A percentile compares a stretch with the other conserved stretches of the same genome.
These are phyloP conservation scores for Paraconiothyrium sp. DNA, from an alignment of 2,329 filamentous ascomycete genomes.

Conservation along the genomic window DNA sequence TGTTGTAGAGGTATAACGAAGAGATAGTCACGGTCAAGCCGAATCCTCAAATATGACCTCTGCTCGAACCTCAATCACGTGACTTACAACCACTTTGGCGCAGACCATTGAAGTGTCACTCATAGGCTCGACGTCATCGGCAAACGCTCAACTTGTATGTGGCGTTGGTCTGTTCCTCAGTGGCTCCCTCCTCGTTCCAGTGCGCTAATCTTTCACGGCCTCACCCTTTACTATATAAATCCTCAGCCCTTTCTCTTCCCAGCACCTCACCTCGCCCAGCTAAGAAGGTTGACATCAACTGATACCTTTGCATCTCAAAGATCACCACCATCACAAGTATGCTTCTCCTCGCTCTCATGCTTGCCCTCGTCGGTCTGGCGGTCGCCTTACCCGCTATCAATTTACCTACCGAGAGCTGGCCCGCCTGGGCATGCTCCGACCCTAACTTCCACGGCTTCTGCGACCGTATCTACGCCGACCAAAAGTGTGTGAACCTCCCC, in stretches of 20 bases:
- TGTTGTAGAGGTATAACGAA: constrained; percentile 7
- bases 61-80: no score
- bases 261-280: neutral
- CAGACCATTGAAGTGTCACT: neutral
- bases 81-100: no score
- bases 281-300: neutral
- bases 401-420: neutral
- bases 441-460: neutral
- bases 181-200: neutral
- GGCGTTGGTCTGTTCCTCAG: neutral
- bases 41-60: neutral
- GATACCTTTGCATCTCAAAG: neutral
- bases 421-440: neutral
- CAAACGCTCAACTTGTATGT: neutral
- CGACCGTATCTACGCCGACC: neutral
- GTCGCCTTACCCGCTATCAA: neutral
- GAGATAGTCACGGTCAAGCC: neutral
- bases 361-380: neutral
- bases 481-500: neutral
- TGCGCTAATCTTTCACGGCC: neutral
- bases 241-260: neutral
- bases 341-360: neutral
- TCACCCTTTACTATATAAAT: neutral
- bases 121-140: neutral
- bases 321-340: neutral